Base-by-base conservation (phyloP, 768 basidiomycete species). In the Kwoniella sp. region DNA sequence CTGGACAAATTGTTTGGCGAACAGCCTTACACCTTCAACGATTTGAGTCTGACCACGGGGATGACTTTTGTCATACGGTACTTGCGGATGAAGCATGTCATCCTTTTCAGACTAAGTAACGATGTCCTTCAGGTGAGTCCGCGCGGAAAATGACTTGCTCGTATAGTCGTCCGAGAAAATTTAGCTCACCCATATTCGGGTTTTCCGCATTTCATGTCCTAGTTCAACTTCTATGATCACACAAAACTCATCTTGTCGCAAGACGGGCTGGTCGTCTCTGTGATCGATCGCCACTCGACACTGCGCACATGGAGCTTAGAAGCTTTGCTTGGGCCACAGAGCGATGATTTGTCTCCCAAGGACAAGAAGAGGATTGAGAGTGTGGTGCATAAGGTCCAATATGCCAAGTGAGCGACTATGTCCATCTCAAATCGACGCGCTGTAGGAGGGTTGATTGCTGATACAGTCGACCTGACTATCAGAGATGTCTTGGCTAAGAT, bases 171-270 rank as follows among this genome's bases (percentile, higher is more conserved):
- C 15, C 17, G 30, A 55, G 28, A 53, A 31, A 9, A 22, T 38
- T 25, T 25, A 38, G 56, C 31, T 41, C 34, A n/a, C 31, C 25
- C 55, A n/a, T n/a, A n/a, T n/a, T n/a, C n/a, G n/a, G n/a, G n/a
- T n/a, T n/a, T n/a, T n/a, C n/a, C n/a, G 57, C 38, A 70, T 25
- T 28, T 9, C 25, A 26, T 54, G 20, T 9, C 37, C 45, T 1
- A 98, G 95, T 97, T 97, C 86, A 99, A 98, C 84, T 98, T 97
- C 81, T 92, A 91, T 80, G 96, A 98, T 82, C 96, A 99, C 83
- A 89, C 91, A 47, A 98, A 99, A 80, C 83, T 98, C 66, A 88
- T 99, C 63, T 84, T 99, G 56, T 92, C 92, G 20, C 87, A 88
- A 0, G 84, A 88, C 28, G 94, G 91, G 2, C 84, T 89, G 13